Evolutionary conservation across 208 protist genomes (phyloP).

Genomic region (Acanthamoeba lenticulata): DNA sequence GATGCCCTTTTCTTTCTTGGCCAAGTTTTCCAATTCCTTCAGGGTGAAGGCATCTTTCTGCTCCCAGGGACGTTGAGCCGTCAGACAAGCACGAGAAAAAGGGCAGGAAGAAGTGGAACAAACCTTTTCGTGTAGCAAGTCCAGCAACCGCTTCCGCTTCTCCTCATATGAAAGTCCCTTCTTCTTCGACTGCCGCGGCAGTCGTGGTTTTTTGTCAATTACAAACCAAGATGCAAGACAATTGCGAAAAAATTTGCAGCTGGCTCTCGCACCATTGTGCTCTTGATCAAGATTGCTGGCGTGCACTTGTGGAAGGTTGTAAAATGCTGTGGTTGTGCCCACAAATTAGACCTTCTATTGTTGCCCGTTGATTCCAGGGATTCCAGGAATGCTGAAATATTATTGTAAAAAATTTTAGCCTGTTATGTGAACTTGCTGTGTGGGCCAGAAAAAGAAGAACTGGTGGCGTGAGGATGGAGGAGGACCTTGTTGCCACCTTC

Average conservation of each 20-base stretch:
- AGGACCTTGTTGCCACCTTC: background rate
- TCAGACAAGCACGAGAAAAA: background rate
- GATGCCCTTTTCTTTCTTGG: constrained; percentile 59
- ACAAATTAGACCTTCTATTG: too few relatives aligned
- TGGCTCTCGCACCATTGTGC: too few relatives aligned
- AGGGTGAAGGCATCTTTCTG: constrained; percentile 13
- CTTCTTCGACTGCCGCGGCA: constrained; percentile 4
- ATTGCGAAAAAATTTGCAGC: too few relatives aligned
- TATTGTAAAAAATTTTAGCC: too few relatives aligned
- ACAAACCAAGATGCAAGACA: too few relatives aligned
- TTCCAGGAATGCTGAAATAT: too few relatives aligned
- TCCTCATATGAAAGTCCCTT: constrained; percentile 64
- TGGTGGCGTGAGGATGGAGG: background rate
- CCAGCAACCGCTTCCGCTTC: constrained; percentile 60
- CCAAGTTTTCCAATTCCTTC: background rate
- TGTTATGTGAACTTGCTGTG: background rate
- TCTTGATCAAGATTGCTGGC: too few relatives aligned
- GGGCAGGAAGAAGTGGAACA: background rate
- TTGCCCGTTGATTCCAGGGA: too few relatives aligned
- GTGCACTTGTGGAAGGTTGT: too few relatives aligned
- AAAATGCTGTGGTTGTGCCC: too few relatives aligned
- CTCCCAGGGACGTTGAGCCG: too few relatives aligned
- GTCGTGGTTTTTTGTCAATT: too few relatives aligned
- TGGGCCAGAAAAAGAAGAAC: background rate
- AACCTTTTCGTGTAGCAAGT: constrained; percentile 24